phyloP scores from a whole-genome alignment of 345 rosid species.

The Pistacia integerrima region DNA sequence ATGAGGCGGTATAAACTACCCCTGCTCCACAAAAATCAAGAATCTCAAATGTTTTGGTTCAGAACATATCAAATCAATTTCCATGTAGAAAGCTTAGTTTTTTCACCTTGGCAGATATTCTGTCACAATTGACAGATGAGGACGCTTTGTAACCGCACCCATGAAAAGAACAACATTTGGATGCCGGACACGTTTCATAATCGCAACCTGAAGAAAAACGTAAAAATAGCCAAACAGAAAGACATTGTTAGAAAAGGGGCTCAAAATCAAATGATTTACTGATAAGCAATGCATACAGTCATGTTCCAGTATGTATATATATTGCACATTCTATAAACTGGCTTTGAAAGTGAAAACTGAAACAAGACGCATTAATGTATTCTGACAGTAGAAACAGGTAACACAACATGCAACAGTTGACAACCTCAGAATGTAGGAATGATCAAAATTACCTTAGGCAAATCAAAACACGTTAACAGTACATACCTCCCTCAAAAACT shows the following conservation, averaged over 20 bases:
- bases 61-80: background rate
- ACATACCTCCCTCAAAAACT: constrained; percentile 85
- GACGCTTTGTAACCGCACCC: constrained; percentile 96
- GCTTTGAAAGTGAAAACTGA: background rate
- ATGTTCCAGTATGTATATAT: background rate
- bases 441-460: background rate
- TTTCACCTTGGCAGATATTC: constrained; percentile 88
- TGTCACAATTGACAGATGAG: constrained; percentile 87
- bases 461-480: background rate
- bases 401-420: background rate
- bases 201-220: constrained; percentile 63
- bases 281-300: background rate
- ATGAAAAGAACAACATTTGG: constrained; percentile 97
- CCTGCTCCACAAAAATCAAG: constrained; percentile 42
- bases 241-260: background rate
- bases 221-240: constrained; percentile 6
- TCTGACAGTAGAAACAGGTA: background rate
- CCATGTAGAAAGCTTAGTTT: background rate
- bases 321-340: background rate
- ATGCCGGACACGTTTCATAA: constrained; percentile 97
- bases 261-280: background rate
- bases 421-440: background rate
- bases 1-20: constrained; percentile 94
- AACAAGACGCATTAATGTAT: background rate
- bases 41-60: constrained; percentile 8